Evolutionary conservation across 225 moss, liverwort and hornwort species (phyloP).

Genomic region (Lunularia cruciata): DNA sequence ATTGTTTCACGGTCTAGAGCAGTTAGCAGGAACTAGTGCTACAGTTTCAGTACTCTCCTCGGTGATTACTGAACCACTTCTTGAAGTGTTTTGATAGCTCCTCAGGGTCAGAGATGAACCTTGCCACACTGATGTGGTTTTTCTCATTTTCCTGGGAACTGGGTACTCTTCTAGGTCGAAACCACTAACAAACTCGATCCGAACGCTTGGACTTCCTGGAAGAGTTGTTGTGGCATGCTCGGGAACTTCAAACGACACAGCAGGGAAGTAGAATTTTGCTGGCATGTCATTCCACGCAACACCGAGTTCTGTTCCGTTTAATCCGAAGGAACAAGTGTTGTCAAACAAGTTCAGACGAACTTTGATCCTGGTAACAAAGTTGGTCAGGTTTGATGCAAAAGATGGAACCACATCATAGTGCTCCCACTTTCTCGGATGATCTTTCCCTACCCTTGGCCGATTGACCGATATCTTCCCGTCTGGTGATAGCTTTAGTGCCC

Average conservation of each 20-base stretch:
- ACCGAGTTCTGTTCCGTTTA: background rate
- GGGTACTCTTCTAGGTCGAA: no score
- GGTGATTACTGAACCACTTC: no score
- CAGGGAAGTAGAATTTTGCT: conserved; percentile 14
- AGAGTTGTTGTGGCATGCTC: no score
- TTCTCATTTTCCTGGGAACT: no score
- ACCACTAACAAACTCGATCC: no score
- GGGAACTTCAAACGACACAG: conserved; percentile 18
- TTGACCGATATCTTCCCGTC: background rate
- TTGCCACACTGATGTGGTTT: no score
- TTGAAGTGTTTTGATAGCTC: no score
- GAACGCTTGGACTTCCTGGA: no score
- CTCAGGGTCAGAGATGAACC: no score
- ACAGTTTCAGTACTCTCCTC: no score
- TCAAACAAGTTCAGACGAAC: conserved; percentile 14
- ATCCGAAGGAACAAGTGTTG: conserved; percentile 9
- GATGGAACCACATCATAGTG: background rate
- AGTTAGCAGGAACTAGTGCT: no score
- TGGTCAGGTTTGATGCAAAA: background rate
- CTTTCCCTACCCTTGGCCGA: background rate
- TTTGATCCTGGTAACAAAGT: background rate
- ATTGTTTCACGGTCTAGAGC: no score
- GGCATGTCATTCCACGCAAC: conserved; percentile 7
- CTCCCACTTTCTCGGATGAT: background rate
- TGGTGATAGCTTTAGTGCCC: background rate